Conservation (phyloP, 78 protist genomes). For the Polysphondylium violaceum region DNA sequence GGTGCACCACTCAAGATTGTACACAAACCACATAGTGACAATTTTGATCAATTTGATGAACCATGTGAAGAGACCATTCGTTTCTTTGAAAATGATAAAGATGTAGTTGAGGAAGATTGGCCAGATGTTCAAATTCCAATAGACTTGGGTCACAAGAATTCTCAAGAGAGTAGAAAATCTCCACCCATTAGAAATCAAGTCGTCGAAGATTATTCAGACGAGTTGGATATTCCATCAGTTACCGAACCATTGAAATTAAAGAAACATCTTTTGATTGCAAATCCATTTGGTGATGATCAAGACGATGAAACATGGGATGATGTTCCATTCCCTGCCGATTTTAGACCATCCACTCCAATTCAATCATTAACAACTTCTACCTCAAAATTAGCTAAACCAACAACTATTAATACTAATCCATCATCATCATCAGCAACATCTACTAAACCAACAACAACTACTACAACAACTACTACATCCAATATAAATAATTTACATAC, state of each 20-base stretch:
- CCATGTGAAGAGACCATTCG: conserved; percentile 23
- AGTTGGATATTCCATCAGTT: conserved; percentile 3
- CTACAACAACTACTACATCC: conserved; percentile 20
- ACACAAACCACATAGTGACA: conserved; percentile 11
- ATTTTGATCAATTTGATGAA: conserved; percentile 16
- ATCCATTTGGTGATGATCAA: conserved; percentile 68
- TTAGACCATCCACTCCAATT: conserved; percentile 27
- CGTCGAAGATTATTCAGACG: conserved; percentile 61
- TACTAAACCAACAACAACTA: not conserved
- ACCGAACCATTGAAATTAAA: conserved; percentile 32
- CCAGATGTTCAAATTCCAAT: conserved; percentile 40
- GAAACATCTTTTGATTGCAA: conserved; percentile 14
- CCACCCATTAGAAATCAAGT: conserved; percentile 16
- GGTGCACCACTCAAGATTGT: not conserved
- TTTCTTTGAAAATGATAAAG: conserved; percentile 30
- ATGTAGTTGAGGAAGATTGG: conserved; percentile 72
- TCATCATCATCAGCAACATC: not conserved
- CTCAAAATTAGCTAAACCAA: conserved; percentile 7
- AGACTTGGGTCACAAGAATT: conserved; percentile 4
- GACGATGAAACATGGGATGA: conserved; percentile 50
- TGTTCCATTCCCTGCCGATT: conserved; percentile 37
- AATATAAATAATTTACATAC: not conserved
- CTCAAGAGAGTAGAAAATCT: conserved; percentile 37
- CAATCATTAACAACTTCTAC: conserved; percentile 9
- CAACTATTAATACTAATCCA: not conserved